Base-by-base conservation (phyloP, 2,329 filamentous ascomycete genomes). In the Fusarium verticillioides region DNA sequence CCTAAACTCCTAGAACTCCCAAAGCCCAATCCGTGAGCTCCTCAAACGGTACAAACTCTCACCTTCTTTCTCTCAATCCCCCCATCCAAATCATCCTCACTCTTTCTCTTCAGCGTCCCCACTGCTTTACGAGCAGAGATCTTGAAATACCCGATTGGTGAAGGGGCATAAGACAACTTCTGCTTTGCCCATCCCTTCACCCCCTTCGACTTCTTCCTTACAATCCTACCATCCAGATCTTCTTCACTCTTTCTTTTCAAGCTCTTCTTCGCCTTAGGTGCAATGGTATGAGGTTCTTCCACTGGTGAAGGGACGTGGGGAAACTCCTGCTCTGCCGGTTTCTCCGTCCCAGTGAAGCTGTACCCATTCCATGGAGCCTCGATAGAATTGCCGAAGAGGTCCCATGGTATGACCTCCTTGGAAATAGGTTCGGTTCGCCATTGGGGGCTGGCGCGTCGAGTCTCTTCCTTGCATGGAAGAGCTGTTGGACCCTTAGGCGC, bases 161-260 rank as follows among this genome's bases (percentile, higher is more conserved):
- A 44, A 36, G 30, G 2, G 13, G 7, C 10, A 18, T 9, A 13
- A 36, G 12, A 19, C 13, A 28, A 10, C 30, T 9, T 10, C 16
- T 47, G 8, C 39, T 21, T 15, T 47, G 30, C 7, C 18, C 2
- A 32, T 21, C 9, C 15, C 18, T n/a, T 18, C 19, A 11, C 8
- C 28, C n/a, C 18, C 15, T 34, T 50, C 11, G n/a, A 34, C 19
- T n/a, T 52, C 11, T 34, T 34, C 30, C n/a, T 52, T n/a, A 4
- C 6, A 23, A 52, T 4, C 1, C 2, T 16, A 5, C n/a, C n/a
- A 26, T 36, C 6, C 0, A 19, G 2, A 1, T 15, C n/a, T 4
- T 52, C 18, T 13, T 18, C 15, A 5, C 50, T 39, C 34, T 40
- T 39, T 10, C 34, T 54, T 28, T 54, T 54, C 19, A 30, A 28